Base-by-base conservation (phyloP, 208 protist species). In the Wallacemonas collosoma region DNA sequence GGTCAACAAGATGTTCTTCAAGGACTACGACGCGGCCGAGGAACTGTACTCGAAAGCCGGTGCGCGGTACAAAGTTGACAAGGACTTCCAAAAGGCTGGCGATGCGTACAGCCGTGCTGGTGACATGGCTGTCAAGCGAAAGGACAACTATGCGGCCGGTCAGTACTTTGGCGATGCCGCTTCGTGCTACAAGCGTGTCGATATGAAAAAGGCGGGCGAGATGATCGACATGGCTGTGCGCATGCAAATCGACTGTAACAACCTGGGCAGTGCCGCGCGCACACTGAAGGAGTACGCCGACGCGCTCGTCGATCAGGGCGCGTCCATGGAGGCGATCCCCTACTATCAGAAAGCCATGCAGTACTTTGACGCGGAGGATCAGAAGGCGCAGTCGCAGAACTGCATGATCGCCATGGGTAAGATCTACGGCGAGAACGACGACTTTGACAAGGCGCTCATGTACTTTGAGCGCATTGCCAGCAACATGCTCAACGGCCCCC, bases 321-420 rank as follows among this genome's bases (percentile, higher is more conserved):
- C 83, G 17, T 51, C 58, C n/a, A 80, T 91, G 81, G 83, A 91
- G 6, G 82, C 93, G 2, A 77, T 96, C 17, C 70, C 78, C 2
- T 83, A 87, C 56, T 97, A 94, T 63, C 69, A 94, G 54, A 86
- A 94, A 60, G 92, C 94, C 35, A 82, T 82, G 71, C 70, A 86
- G 36, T 98, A 89, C 83, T 98, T 93, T 74, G 73, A 81, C 43
- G 89, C 84, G 1, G 90, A 98, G 58, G 83, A 97, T 72, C 77
- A 89, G 61, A 88, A 92, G 43, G 74, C 73, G 51, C 86, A 90
- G 81, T 75, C 78, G 35, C 80, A 95, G 66, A 88, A 82, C 68
- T 97, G 94, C 56, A 91, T 87, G 67, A 75, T 88, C n/a, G 86
- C 88, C 45, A 87, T 95, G 70, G 94, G 80, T 15, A 86, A 93